A percentile compares a stretch with the other conserved stretches of the same genome.
Evolutionary conservation across 306 rosid genomes (phyloP).

Genomic region (Fragaria nilgerrensis): DNA sequence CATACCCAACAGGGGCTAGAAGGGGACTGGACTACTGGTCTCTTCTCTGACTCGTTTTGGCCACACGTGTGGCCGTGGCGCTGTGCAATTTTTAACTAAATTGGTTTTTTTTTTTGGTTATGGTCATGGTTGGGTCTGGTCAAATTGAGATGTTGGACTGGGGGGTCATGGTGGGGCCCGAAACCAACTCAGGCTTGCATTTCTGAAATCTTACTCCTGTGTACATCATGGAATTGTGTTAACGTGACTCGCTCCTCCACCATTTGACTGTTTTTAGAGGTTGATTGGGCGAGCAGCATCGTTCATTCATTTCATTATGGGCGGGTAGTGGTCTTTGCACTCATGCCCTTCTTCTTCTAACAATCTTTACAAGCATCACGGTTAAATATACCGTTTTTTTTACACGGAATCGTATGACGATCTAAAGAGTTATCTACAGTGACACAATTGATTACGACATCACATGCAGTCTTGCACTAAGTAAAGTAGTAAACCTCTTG

Average conservation of each 20-base stretch:
- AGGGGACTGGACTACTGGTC: constrained; percentile 36
- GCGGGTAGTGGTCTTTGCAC: constrained; percentile 7
- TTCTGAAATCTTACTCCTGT: constrained; percentile 22
- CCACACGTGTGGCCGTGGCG: constrained; percentile 41
- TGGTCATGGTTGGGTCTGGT: constrained; percentile 12
- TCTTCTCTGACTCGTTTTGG: constrained; percentile 44
- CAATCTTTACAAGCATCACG: background rate
- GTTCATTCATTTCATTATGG: constrained; percentile 16
- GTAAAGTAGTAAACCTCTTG: too few species aligned
- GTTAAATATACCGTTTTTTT: too few species aligned
- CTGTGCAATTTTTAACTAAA: constrained; percentile 15
- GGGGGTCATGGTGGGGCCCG: constrained; percentile 12
- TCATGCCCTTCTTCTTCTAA: background rate
- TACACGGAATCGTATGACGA: too few species aligned
- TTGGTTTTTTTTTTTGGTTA: too few species aligned
- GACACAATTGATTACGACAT: too few species aligned
- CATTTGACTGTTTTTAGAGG: background rate
- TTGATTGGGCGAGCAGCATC: constrained; percentile 18
- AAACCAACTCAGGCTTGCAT: background rate
- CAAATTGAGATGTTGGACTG: constrained; percentile 24
- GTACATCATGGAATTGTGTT: constrained; percentile 24
- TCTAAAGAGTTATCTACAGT: too few species aligned
- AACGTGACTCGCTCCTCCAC: constrained; percentile 19
- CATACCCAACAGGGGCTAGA: constrained; percentile 47
- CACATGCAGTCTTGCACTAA: too few species aligned